A percentile compares a stretch with the other conserved stretches of the same genome.
These are phyloP conservation scores for Syncephalastrum racemosum DNA, from an alignment of 371 early-diverging fungal species.

Conservation along the genomic window DNA sequence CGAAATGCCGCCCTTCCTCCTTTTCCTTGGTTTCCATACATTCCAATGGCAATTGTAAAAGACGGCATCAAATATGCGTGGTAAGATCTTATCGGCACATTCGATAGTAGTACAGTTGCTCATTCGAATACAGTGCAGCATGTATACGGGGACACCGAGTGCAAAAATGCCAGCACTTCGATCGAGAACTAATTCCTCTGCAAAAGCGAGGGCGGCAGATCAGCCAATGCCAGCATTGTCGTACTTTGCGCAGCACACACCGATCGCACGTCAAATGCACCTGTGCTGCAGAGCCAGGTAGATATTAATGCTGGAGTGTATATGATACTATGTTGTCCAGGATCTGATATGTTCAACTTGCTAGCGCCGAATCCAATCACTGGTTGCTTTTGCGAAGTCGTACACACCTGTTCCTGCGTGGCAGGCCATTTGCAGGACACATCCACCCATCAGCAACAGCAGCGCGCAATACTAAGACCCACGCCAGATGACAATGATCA, in stretches of 20 bases:
- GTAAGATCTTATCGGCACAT: conserved; percentile 6
- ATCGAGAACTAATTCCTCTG: conserved; percentile 23
- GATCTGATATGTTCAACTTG: conserved; percentile 1
- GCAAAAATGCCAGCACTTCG: conserved; percentile 29
- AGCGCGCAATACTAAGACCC: no score
- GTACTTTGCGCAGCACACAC: conserved; percentile 27
- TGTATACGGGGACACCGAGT: conserved; percentile 42
- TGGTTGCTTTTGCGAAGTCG: conserved; percentile 33
- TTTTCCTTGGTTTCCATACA: conserved; percentile 1
- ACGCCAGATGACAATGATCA: no score
- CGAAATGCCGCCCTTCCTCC: neutral
- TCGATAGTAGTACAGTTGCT: neutral
- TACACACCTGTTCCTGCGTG: conserved; percentile 29
- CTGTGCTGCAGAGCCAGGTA: conserved; percentile 31
- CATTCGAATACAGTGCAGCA: conserved; percentile 10
- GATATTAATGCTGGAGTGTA: neutral
- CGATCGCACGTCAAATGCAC: conserved; percentile 38
- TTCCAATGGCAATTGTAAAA: conserved; percentile 22
- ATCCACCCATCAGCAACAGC: no score
- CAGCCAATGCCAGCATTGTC: conserved; percentile 37
- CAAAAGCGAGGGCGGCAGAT: conserved; percentile 34
- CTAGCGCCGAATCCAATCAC: conserved; percentile 34
- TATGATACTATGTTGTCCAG: neutral
- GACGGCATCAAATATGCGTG: conserved; percentile 32
- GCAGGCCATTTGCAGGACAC: conserved; percentile 28